Evolutionary conservation across 345 rosid genomes (phyloP).

Genomic region (Fremontodendron californicum): DNA sequence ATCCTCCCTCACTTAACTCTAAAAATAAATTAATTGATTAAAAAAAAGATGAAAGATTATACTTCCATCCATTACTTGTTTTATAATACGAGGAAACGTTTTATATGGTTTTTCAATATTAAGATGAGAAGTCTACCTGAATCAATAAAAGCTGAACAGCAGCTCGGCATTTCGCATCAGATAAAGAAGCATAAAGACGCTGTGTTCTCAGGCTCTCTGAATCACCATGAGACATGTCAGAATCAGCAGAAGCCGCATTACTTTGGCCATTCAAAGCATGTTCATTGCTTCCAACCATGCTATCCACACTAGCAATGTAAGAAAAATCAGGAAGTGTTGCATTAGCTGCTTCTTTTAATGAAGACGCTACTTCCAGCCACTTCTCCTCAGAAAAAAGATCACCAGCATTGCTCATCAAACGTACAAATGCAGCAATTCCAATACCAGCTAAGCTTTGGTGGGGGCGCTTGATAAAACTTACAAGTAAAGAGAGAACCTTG

Average conservation of each 20-base stretch:
- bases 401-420: constrained; percentile 94
- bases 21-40: not conserved
- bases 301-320: constrained; percentile 47
- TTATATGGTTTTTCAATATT: not conserved
- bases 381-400: constrained; percentile 82
- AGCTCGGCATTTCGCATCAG: constrained; percentile 92
- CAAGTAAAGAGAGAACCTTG: constrained; percentile 77
- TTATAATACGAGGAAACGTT: not conserved
- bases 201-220: constrained; percentile 44
- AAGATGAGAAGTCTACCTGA: constrained; percentile 50
- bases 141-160: constrained; percentile 94
- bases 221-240: constrained; percentile 44
- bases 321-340: constrained; percentile 87
- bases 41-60: not conserved
- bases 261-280: constrained; percentile 26
- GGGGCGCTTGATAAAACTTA: constrained; percentile 91
- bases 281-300: constrained; percentile 29
- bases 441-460: constrained; percentile 99
- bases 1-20: not conserved
- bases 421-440: constrained; percentile 95
- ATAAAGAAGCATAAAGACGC: constrained; percentile 51
- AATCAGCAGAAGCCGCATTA: constrained; percentile 42
- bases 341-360: constrained; percentile 80
- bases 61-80: not conserved
- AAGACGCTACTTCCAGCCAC: constrained; percentile 86